Evolutionary conservation across 371 early-diverging fungal species (phyloP).

Genomic region (Umbelopsis sp.): DNA sequence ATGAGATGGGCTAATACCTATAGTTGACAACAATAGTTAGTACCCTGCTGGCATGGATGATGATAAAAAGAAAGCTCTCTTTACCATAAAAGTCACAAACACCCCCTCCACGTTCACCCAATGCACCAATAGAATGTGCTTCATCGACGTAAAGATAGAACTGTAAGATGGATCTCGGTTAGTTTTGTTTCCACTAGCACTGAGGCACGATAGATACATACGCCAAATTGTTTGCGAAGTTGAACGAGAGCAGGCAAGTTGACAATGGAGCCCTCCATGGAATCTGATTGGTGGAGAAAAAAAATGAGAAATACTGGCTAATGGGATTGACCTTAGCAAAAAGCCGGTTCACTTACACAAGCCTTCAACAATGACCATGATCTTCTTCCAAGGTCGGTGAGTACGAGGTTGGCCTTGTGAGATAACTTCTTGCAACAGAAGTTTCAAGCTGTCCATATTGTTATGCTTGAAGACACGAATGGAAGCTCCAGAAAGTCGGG

Average conservation of each 20-base stretch:
- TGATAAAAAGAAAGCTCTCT: too few species aligned
- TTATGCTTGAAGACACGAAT: slow-evolving; percentile 99
- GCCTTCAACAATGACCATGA: slow-evolving; percentile 98
- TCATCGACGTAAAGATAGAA: slow-evolving; percentile 99
- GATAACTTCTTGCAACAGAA: slow-evolving; percentile 88
- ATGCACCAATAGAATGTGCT: slow-evolving; percentile 99
- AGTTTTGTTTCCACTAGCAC: not conserved
- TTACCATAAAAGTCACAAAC: slow-evolving; percentile 93
- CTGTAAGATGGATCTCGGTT: slow-evolving; percentile 30
- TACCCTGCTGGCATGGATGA: not conserved
- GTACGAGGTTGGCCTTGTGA: slow-evolving; percentile 99
- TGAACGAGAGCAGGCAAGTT: slow-evolving; percentile 90
- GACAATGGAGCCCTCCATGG: slow-evolving; percentile 98
- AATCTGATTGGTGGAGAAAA: slow-evolving; percentile 37
- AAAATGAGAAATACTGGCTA: slow-evolving; percentile 26
- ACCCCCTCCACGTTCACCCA: slow-evolving; percentile 95
- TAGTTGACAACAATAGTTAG: slow-evolving; percentile 13
- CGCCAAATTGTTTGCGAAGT: slow-evolving; percentile 95
- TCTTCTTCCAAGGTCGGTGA: slow-evolving; percentile 99
- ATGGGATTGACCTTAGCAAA: not conserved
- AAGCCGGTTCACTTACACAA: slow-evolving; percentile 53
- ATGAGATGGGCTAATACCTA: slow-evolving; percentile 81
- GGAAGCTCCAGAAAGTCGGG: slow-evolving; percentile 93
- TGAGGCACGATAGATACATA: slow-evolving; percentile 29
- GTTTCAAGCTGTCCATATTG: slow-evolving; percentile 80